Conservation (phyloP, 495 filamentous ascomycete genomes). For the Aspergillus heteromorphus region DNA sequence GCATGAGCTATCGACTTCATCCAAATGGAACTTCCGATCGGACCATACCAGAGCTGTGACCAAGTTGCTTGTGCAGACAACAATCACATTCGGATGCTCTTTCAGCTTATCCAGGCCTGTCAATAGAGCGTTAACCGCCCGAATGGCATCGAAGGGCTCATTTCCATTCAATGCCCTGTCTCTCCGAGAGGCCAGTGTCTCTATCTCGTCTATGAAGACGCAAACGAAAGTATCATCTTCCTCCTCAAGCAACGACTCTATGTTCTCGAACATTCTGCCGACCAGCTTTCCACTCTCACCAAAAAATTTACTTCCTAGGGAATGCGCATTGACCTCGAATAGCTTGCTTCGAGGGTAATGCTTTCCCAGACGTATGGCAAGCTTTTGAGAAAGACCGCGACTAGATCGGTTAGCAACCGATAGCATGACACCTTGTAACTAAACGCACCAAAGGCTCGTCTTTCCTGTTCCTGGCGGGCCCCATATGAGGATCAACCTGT, state of each 20-base stretch:
- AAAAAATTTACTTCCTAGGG: conserved; percentile 50
- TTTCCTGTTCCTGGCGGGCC: conserved; percentile 56
- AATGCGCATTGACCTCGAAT: conserved; percentile 47
- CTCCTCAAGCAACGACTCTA: conserved; percentile 35
- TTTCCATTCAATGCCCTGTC: conserved; percentile 34
- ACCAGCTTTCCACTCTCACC: conserved; percentile 53
- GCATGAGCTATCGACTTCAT: not conserved
- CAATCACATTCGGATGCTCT: conserved; percentile 37
- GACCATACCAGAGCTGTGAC: conserved; percentile 29
- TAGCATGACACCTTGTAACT: not conserved
- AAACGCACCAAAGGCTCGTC: conserved; percentile 38
- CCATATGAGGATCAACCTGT: conserved; percentile 41
- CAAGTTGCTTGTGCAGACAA: conserved; percentile 51
- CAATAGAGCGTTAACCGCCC: conserved; percentile 32
- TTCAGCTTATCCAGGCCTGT: conserved; percentile 36
- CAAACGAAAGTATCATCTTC: conserved; percentile 43
- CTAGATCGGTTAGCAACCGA: conserved; percentile 7
- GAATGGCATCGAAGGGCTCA: conserved; percentile 46
- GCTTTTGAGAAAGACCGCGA: conserved; percentile 49
- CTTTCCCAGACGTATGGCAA: conserved; percentile 49
- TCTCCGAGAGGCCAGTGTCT: conserved; percentile 45
- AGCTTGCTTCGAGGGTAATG: conserved; percentile 38
- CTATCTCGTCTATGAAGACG: conserved; percentile 53
- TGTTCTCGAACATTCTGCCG: conserved; percentile 41
- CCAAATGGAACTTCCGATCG: not conserved